Percentiles rank a stretch among this genome's conserved stretches.
Conservation (phyloP, 345 rosid genomes). For the Dipteronia sinensis region DNA sequence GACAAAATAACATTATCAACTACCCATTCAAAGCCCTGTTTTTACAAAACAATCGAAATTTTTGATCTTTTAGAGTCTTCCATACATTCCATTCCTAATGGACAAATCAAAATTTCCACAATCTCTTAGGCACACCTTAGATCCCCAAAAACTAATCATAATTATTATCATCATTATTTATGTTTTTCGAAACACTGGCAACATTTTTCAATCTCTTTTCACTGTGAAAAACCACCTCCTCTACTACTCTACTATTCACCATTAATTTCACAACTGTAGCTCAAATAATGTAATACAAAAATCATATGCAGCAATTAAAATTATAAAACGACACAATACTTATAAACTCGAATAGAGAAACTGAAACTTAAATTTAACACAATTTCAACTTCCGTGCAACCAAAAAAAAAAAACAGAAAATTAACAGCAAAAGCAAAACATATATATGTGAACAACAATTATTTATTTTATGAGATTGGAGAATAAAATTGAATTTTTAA, state of each 20-base stretch:
- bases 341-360: neutral
- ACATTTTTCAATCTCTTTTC: neutral
- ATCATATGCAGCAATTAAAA: neutral
- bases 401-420: neutral
- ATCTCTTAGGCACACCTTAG: neutral
- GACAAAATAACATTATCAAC: neutral
- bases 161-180: neutral
- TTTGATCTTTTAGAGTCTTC: neutral
- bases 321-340: neutral
- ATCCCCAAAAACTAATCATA: constrained; percentile 3
- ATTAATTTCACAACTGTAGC: neutral
- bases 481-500: no score
- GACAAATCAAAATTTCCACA: neutral
- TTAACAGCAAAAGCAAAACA: constrained; percentile 7
- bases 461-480: neutral
- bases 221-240: neutral
- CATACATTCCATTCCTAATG: neutral
- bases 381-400: neutral
- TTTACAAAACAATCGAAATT: neutral
- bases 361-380: neutral
- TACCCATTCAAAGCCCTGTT: neutral
- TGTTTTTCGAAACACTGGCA: neutral
- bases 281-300: neutral
- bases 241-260: neutral
- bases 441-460: constrained; percentile 1